Conservation (phyloP, 306 rosid species). For the Corylus heterophylla region DNA sequence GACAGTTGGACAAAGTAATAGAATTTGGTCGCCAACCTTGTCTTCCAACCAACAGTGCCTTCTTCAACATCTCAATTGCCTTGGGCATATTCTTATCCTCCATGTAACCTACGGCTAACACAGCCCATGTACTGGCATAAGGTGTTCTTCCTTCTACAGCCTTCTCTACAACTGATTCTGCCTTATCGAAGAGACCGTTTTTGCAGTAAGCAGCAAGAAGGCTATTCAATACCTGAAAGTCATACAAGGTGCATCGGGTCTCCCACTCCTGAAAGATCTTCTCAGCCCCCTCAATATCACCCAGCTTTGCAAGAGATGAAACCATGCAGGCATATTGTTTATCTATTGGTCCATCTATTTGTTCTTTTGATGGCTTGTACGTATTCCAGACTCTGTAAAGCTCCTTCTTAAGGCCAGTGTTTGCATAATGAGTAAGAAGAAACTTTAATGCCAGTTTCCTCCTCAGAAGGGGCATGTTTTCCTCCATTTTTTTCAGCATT, state of each 20-base stretch:
- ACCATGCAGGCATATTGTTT: background rate
- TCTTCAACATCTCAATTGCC: constrained; percentile 32
- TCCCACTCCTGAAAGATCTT: constrained; percentile 69
- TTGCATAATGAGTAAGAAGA: too few relatives aligned
- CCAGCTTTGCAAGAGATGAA: constrained; percentile 34
- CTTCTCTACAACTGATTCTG: constrained; percentile 48
- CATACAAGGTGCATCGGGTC: constrained; percentile 25
- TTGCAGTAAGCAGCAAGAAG: constrained; percentile 44
- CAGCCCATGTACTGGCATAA: constrained; percentile 4
- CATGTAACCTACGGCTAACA: too few relatives aligned
- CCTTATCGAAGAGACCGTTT: constrained; percentile 53
- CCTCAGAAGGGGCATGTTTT: constrained; percentile 12
- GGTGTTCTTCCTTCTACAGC: too few relatives aligned
- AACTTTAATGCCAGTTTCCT: too few relatives aligned
- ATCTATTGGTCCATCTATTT: background rate
- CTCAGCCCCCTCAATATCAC: constrained; percentile 65
- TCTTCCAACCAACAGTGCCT: constrained; percentile 45
- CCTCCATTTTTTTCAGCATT: constrained; percentile 54
- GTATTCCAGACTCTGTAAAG: constrained; percentile 37
- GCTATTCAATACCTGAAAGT: constrained; percentile 31
- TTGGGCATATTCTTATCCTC: too few relatives aligned
- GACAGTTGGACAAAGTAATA: constrained; percentile 22
- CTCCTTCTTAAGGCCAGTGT: too few relatives aligned
- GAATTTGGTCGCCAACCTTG: constrained; percentile 13
- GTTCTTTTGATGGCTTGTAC: constrained; percentile 10